These are phyloP conservation scores for Taxillus chinensis DNA, from an alignment of 164 flowering plant species.

Conservation along the genomic window DNA sequence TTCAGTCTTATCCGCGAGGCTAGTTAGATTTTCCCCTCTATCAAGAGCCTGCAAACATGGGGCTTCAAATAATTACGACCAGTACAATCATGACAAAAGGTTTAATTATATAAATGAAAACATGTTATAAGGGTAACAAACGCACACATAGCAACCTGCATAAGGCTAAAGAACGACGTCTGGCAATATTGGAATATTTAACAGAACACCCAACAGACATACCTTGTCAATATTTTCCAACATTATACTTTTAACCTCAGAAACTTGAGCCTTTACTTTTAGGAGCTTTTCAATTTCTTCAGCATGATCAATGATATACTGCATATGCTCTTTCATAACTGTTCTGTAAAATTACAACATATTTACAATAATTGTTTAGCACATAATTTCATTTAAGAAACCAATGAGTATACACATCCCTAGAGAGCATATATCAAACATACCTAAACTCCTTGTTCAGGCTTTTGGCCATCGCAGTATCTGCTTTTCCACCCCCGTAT, in stretches of 20 bases:
- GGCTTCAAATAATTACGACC: conserved; percentile 2
- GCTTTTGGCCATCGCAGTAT: conserved; percentile 80
- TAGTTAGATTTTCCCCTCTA: conserved; percentile 61
- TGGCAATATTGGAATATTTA: too few species aligned
- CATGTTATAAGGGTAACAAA: too few species aligned
- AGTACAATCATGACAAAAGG: neutral
- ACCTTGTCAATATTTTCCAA: conserved; percentile 88
- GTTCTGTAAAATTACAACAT: conserved; percentile 35
- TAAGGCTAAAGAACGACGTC: too few species aligned
- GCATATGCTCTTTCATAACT: conserved; percentile 84
- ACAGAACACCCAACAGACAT: neutral
- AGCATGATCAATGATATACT: conserved; percentile 74
- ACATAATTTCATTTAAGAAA: neutral
- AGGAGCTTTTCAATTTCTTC: conserved; percentile 79
- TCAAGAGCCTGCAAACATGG: conserved; percentile 49
- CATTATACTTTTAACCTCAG: conserved; percentile 83
- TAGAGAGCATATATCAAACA: conserved; percentile 5
- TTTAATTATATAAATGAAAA: too few species aligned
- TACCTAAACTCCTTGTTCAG: conserved; percentile 95
- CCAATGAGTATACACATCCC: neutral
- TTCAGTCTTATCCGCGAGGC: conserved; percentile 65
- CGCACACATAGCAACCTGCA: too few species aligned
- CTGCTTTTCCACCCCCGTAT: conserved; percentile 94
- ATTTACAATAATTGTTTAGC: neutral
- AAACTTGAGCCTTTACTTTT: conserved; percentile 89